phyloP scores from a whole-genome alignment of 306 rosid genomes.

The Echinosophora koreensis region DNA sequence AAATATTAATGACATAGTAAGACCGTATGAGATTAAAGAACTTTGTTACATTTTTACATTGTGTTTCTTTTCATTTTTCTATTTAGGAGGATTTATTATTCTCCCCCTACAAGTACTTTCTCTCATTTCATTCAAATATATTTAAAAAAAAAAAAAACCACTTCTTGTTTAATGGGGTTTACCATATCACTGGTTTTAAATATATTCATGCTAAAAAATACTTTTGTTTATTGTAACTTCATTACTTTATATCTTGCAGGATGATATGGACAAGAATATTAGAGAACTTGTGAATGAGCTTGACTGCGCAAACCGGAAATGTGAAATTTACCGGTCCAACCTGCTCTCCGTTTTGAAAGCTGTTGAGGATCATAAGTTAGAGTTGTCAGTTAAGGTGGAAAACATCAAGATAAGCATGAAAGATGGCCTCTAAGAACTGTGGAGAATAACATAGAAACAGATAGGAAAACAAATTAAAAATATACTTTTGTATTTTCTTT shows the following conservation, averaged over 20 bases:
- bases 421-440: constrained; percentile 66
- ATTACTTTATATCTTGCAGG: constrained; percentile 64
- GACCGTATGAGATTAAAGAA: background rate
- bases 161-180: constrained; percentile 20
- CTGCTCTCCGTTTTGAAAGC: constrained; percentile 94
- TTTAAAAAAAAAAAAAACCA: background rate
- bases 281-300: constrained; percentile 73
- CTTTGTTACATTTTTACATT: constrained; percentile 7
- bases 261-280: constrained; percentile 85
- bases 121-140: constrained; percentile 28
- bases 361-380: constrained; percentile 94
- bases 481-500: constrained; percentile 17
- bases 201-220: constrained; percentile 33
- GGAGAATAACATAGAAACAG: constrained; percentile 51
- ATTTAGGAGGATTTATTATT: background rate
- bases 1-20: constrained; percentile 13
- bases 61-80: constrained; percentile 27
- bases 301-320: constrained; percentile 80
- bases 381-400: constrained; percentile 91
- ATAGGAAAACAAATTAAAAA: constrained; percentile 38
- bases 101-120: background rate
- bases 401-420: constrained; percentile 94
- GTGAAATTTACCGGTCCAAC: constrained; percentile 95
- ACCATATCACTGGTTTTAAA: constrained; percentile 20
- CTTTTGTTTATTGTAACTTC: constrained; percentile 27